Evolutionary conservation across 495 filamentous ascomycete species (phyloP).

Genomic region (Daldinia bambusicola): DNA sequence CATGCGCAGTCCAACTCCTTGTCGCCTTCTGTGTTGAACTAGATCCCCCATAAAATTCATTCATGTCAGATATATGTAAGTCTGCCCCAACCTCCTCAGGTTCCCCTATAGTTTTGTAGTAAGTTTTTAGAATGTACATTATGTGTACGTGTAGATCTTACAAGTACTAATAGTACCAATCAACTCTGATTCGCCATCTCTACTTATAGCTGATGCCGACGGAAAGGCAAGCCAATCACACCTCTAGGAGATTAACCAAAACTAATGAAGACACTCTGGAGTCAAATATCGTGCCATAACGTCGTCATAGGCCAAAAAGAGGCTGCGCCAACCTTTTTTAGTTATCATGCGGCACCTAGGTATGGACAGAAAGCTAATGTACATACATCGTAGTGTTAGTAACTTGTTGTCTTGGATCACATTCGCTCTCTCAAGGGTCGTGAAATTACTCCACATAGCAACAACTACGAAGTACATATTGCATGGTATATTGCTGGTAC

Average conservation of each 20-base stretch:
- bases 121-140: constrained; percentile 28
- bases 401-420: constrained; percentile 20
- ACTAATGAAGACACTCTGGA: constrained; percentile 36
- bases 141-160: constrained; percentile 35
- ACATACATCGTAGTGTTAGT: not conserved
- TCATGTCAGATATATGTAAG: not conserved
- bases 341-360: constrained; percentile 35
- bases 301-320: constrained; percentile 42
- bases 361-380: constrained; percentile 25
- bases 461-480: not conserved
- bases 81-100: constrained; percentile 22
- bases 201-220: constrained; percentile 38
- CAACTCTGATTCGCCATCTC: constrained; percentile 28
- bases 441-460: constrained; percentile 22
- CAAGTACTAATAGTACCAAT: not conserved
- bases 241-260: constrained; percentile 18
- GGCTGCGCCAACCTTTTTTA: constrained; percentile 33
- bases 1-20: not conserved
- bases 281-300: constrained; percentile 41
- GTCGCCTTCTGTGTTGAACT: not conserved
- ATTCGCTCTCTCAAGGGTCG: constrained; percentile 24
- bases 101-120: constrained; percentile 19
- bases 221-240: constrained; percentile 38
- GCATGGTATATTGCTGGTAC: not conserved
- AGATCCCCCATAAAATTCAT: not conserved